phyloP scores from a whole-genome alignment of 164 flowering plant genomes.

The Vitis labrusca region DNA sequence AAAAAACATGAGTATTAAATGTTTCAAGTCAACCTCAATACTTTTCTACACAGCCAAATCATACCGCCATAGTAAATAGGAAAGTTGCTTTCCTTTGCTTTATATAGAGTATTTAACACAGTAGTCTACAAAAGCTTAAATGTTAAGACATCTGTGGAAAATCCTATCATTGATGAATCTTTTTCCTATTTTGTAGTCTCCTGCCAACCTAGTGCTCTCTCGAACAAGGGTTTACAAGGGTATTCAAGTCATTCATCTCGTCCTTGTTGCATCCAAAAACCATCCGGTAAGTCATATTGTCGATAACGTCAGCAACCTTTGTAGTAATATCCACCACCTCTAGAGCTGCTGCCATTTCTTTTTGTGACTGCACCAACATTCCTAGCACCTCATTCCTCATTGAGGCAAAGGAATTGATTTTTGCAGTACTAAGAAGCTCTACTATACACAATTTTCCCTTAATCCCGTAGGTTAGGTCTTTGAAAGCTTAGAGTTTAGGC shows the following conservation, averaged over 20 bases:
- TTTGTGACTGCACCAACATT: too few species aligned
- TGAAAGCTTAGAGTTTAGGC: slow-evolving; percentile 5
- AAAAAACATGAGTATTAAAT: too few species aligned
- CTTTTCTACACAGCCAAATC: too few species aligned
- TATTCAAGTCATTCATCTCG: slow-evolving; percentile 7
- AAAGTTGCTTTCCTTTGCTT: too few species aligned
- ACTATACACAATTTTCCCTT: slow-evolving; percentile 21
- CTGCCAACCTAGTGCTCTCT: slow-evolving; percentile 13
- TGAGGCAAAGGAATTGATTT: slow-evolving; percentile 15
- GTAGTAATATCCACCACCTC: slow-evolving; percentile 3
- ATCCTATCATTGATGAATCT: too few species aligned
- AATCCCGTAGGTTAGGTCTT: slow-evolving; percentile 12
- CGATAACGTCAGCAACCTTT: slow-evolving; percentile 2
- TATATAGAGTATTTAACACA: too few species aligned
- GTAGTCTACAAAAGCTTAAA: too few species aligned
- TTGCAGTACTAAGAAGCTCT: slow-evolving; percentile 20
- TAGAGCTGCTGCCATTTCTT: too few species aligned
- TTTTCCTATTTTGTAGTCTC: slow-evolving; percentile 13
- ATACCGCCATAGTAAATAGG: too few species aligned
- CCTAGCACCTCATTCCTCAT: slow-evolving; percentile 8
- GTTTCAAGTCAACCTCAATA: too few species aligned
- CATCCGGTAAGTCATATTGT: slow-evolving; percentile 13
- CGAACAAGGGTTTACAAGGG: not conserved
- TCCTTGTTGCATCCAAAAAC: slow-evolving; percentile 9
- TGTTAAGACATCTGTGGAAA: too few species aligned